phyloP scores from a whole-genome alignment of 257 asterid genomes.

The Scutellaria barbata region DNA sequence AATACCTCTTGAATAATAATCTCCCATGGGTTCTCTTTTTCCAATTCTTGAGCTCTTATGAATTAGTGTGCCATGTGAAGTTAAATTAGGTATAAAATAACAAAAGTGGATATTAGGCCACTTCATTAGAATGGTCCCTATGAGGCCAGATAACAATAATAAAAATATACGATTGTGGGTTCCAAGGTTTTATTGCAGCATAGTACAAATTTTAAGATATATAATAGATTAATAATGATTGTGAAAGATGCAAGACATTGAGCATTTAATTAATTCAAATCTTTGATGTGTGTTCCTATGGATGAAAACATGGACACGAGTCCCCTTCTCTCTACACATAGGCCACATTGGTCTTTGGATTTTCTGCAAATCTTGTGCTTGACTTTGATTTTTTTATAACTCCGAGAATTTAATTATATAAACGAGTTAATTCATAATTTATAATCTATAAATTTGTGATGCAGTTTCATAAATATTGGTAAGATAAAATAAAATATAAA shows the following conservation, averaged over 20 bases:
- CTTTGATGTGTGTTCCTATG: conserved; percentile 36
- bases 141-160: background rate
- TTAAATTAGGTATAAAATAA: too few species aligned
- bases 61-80: too few species aligned
- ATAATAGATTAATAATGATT: conserved; percentile 24
- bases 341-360: background rate
- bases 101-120: conserved; percentile 15
- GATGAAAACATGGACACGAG: conserved; percentile 57
- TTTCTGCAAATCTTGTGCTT: background rate
- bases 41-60: too few species aligned
- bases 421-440: too few species aligned
- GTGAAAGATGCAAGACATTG: conserved; percentile 37
- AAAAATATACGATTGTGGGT: conserved; percentile 22
- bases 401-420: background rate
- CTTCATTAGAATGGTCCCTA: conserved; percentile 32
- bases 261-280: conserved; percentile 29
- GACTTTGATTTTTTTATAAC: too few species aligned
- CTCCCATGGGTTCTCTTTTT: too few species aligned
- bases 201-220: background rate
- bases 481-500: too few species aligned
- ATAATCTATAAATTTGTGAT: too few species aligned
- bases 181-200: background rate
- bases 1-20: too few species aligned
- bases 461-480: too few species aligned
- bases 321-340: too few species aligned